phyloP scores from a whole-genome alignment of 2,329 filamentous ascomycete genomes.

The Colletotrichum tanaceti region DNA sequence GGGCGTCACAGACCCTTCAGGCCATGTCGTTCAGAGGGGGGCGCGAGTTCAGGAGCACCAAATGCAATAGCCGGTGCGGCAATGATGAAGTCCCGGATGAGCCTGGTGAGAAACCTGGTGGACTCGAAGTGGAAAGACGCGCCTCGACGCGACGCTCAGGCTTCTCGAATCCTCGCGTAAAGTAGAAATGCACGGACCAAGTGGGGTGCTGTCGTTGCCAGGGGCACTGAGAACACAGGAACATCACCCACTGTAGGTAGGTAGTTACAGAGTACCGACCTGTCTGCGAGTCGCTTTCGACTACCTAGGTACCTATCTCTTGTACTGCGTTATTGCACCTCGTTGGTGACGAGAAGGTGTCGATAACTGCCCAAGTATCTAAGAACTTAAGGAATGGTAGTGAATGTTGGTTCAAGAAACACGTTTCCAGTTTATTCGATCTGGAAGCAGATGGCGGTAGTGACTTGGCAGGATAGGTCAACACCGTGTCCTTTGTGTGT shows the following conservation, averaged over 20 bases:
- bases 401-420: too few relatives aligned
- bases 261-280: too few relatives aligned
- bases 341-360: not conserved
- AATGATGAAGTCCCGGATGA: conserved; percentile 3
- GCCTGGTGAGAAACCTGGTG: conserved; percentile 6
- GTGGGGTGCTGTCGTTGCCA: conserved; percentile 22
- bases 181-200: conserved; percentile 28
- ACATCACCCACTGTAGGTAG: not conserved
- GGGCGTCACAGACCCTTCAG: not conserved
- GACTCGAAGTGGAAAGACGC: conserved; percentile 19
- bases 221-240: not conserved
- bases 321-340: not conserved
- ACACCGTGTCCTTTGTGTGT: not conserved
- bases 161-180: conserved; percentile 14
- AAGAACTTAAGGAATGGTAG: too few relatives aligned
- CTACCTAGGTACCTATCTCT: too few relatives aligned
- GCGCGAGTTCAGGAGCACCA: not conserved
- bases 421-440: not conserved
- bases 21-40: not conserved
- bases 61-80: not conserved
- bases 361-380: not conserved
- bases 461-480: not conserved
- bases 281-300: not conserved
- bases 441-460: not conserved
- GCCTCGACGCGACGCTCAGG: conserved; percentile 21